Conservation (phyloP, 106 monocot species). For the Dendrobium huoshanense region DNA sequence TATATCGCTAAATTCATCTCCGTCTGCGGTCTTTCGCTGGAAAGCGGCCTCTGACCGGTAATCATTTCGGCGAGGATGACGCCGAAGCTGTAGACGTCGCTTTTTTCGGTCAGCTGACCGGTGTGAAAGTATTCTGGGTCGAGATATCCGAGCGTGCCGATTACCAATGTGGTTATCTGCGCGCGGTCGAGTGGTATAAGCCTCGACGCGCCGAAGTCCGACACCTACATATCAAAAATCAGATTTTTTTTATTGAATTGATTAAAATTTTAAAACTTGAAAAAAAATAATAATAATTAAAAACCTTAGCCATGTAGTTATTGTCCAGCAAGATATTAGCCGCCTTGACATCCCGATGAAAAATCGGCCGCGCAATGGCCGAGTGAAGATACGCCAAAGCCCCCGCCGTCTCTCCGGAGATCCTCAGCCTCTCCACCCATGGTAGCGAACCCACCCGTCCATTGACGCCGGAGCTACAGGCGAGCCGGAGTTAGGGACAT, state of each 20-base stretch:
- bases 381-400: constrained; percentile 32
- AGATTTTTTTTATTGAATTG: too few species aligned
- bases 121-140: constrained; percentile 45
- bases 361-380: constrained; percentile 2
- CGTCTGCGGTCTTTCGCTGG: not conserved
- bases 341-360: constrained; percentile 37
- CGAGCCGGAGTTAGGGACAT: too few species aligned
- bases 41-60: constrained; percentile 19
- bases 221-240: not conserved
- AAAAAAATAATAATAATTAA: not conserved
- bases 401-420: constrained; percentile 19
- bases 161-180: constrained; percentile 20
- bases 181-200: constrained; percentile 10
- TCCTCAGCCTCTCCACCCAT: constrained; percentile 15
- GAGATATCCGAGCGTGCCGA: constrained; percentile 37
- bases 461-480: too few species aligned
- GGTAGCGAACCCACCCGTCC: not conserved
- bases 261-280: too few species aligned
- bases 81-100: constrained; percentile 50
- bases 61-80: constrained; percentile 28
- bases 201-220: constrained; percentile 37
- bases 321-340: constrained; percentile 35
- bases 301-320: constrained; percentile 18
- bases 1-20: constrained; percentile 12
- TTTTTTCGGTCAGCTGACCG: constrained; percentile 27